Conservation (phyloP, 257 asterid species). For the Nicotiana sylvestris region DNA sequence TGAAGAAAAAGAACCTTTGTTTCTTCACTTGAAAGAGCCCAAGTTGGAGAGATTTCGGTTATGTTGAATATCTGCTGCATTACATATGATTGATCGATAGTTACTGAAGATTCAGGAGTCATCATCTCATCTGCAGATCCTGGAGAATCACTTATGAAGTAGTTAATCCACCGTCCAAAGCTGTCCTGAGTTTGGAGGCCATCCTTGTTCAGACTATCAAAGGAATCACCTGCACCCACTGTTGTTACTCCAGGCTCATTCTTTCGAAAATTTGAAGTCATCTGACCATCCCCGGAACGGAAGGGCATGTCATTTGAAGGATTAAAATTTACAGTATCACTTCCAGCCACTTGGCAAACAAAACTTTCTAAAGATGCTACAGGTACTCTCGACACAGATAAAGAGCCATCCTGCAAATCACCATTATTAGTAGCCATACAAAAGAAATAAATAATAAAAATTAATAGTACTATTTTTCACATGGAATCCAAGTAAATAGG, state of each 20-base stretch:
- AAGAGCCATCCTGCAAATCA: slow-evolving; percentile 44
- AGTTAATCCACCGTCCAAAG: slow-evolving; percentile 64
- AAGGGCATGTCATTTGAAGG: slow-evolving; percentile 30
- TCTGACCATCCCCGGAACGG: slow-evolving; percentile 34
- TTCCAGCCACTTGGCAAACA: slow-evolving; percentile 36
- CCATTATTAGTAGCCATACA: slow-evolving; percentile 9
- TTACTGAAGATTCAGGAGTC: slow-evolving; percentile 33
- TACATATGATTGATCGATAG: slow-evolving; percentile 23
- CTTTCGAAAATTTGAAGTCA: slow-evolving; percentile 30
- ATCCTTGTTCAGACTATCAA: slow-evolving; percentile 31
- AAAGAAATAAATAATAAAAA: background rate
- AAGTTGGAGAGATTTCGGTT: slow-evolving; percentile 74
- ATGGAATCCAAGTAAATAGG: background rate
- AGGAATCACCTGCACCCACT: slow-evolving; percentile 28
- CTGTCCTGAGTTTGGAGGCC: slow-evolving; percentile 59
- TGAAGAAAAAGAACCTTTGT: slow-evolving; percentile 60
- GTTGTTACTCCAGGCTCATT: slow-evolving; percentile 33
- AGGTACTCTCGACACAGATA: slow-evolving; percentile 29
- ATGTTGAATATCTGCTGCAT: slow-evolving; percentile 52
- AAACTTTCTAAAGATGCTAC: slow-evolving; percentile 35
- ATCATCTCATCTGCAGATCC: slow-evolving; percentile 39
- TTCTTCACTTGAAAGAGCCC: slow-evolving; percentile 75
- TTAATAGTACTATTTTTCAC: background rate
- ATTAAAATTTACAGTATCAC: slow-evolving; percentile 23
- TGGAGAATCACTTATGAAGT: slow-evolving; percentile 51